phyloP scores from a whole-genome alignment of 2,329 filamentous ascomycete genomes.

The Ophiostoma ips region DNA sequence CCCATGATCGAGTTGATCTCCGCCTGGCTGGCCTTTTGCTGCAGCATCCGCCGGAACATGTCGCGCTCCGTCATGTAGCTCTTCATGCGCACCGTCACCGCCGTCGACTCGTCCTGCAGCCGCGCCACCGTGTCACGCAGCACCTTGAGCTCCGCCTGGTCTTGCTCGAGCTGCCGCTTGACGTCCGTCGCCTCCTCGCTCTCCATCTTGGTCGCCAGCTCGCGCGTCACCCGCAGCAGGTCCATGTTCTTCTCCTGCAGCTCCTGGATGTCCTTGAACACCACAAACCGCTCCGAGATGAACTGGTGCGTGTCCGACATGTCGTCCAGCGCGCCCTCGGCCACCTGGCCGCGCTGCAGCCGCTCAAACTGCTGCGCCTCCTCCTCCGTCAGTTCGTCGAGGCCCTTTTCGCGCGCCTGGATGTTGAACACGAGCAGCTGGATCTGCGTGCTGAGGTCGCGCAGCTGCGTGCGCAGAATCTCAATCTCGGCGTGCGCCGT shows the following conservation, averaged over 20 bases:
- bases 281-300: constrained; percentile 78
- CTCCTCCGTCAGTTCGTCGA: constrained; percentile 54
- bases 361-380: constrained; percentile 65
- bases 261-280: constrained; percentile 74
- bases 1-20: constrained; percentile 59
- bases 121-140: constrained; percentile 20
- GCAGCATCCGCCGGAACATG: constrained; percentile 91
- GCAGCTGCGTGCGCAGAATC: constrained; percentile 72
- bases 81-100: constrained; percentile 70
- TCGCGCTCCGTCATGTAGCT: constrained; percentile 93
- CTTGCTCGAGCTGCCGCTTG: constrained; percentile 47
- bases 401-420: constrained; percentile 66
- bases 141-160: constrained; percentile 58
- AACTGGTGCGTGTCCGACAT: constrained; percentile 76
- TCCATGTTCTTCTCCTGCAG: constrained; percentile 81
- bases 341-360: constrained; percentile 61
- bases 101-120: constrained; percentile 70
- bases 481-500: constrained; percentile 54
- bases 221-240: constrained; percentile 66
- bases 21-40: constrained; percentile 48
- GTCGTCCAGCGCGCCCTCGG: constrained; percentile 55
- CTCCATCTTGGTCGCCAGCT: constrained; percentile 81
- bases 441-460: constrained; percentile 79
- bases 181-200: constrained; percentile 67
- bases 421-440: constrained; percentile 83